Conservation (phyloP, 2,329 filamentous ascomycete genomes). For the Cordyceps militaris region DNA sequence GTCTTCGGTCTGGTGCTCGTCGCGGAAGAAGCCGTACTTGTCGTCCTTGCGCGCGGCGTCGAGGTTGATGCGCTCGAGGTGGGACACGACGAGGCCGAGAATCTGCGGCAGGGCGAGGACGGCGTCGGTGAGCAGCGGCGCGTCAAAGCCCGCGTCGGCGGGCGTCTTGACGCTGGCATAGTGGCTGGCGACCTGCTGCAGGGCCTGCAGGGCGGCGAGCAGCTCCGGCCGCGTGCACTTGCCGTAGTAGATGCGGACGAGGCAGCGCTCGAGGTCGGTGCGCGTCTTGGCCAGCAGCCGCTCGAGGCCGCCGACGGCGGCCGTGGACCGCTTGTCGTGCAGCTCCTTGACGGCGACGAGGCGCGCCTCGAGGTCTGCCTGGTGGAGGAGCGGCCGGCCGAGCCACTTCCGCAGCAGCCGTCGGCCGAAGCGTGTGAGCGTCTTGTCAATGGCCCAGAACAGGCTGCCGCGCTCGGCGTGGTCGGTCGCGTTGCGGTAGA, state of each 20-base stretch:
- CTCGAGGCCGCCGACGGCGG: conserved; percentile 66
- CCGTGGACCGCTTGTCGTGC: conserved; percentile 57
- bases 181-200: conserved; percentile 74
- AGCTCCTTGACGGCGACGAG: conserved; percentile 83
- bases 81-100: conserved; percentile 60
- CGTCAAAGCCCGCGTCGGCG: conserved; percentile 64
- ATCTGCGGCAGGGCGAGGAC: conserved; percentile 73
- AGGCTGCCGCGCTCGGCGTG: conserved; percentile 78
- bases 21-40: conserved; percentile 89
- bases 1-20: conserved; percentile 78
- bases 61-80: conserved; percentile 78
- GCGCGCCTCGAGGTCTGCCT: conserved; percentile 65
- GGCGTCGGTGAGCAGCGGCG: conserved; percentile 61
- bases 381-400: conserved; percentile 78
- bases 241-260: conserved; percentile 95
- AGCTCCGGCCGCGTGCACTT: conserved; percentile 90
- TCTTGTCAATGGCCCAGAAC: conserved; percentile 93
- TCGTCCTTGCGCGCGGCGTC: conserved; percentile 79
- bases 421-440: conserved; percentile 81
- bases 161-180: conserved; percentile 61
- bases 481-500: conserved; percentile 93
- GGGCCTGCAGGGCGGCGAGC: conserved; percentile 72
- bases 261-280: conserved; percentile 81
- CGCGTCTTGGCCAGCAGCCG: conserved; percentile 63
- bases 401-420: conserved; percentile 91